A percentile compares a stretch with the other conserved stretches of the same genome.
Conservation (phyloP, 441 rosid species). For the Arabidopsis hybrid region DNA sequence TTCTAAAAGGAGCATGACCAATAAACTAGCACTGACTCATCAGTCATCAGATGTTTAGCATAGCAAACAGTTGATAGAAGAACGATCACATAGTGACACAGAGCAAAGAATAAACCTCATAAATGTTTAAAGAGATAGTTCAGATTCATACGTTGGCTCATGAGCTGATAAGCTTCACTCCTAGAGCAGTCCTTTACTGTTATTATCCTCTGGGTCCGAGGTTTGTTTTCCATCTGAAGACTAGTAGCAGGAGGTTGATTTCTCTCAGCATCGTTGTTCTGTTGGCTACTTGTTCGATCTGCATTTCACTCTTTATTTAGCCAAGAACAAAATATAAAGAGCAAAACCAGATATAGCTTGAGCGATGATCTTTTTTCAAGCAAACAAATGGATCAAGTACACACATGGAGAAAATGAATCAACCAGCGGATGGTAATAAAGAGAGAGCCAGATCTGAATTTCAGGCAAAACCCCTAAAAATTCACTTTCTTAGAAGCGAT, state of each 20-base stretch:
- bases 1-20: conserved; percentile 12
- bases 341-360: conserved; percentile 11
- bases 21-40: conserved; percentile 25
- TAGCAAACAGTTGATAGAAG: conserved; percentile 6
- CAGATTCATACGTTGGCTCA: conserved; percentile 38
- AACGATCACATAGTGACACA: not conserved
- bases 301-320: conserved; percentile 25
- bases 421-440: not conserved
- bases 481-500: conserved; percentile 8
- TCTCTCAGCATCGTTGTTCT: conserved; percentile 24
- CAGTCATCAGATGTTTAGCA: conserved; percentile 30
- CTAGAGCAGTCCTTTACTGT: conserved; percentile 18
- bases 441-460: conserved; percentile 17
- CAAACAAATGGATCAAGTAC: conserved; percentile 7
- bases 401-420: conserved; percentile 5
- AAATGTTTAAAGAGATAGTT: conserved; percentile 12
- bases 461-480: not conserved
- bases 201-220: conserved; percentile 9
- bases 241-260: conserved; percentile 29
- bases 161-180: conserved; percentile 42
- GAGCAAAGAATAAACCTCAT: not conserved
- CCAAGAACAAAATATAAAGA: conserved; percentile 35
- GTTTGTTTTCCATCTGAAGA: conserved; percentile 2
- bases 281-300: conserved; percentile 35
- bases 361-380: not conserved